phyloP scores from a whole-genome alignment of 2,329 filamentous ascomycete species.

The Beauveria brongniartii region DNA sequence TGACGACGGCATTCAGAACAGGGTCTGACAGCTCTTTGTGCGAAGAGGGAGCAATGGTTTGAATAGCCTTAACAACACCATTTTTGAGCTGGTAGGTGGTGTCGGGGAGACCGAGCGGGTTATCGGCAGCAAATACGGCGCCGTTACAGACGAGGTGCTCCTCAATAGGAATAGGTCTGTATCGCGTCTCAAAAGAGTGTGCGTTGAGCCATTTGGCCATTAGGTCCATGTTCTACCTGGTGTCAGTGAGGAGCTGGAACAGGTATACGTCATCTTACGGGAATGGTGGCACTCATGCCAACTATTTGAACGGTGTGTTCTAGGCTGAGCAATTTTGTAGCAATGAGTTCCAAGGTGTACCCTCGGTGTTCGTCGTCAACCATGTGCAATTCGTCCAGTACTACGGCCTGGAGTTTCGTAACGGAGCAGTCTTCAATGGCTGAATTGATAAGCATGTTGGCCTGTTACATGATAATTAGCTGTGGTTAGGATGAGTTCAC shows the following conservation, averaged over 20 bases:
- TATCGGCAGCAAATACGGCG: slow-evolving; percentile 52
- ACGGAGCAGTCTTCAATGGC: slow-evolving; percentile 65
- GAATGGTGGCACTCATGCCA: slow-evolving; percentile 73
- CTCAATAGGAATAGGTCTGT: slow-evolving; percentile 66
- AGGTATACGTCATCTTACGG: slow-evolving; percentile 35
- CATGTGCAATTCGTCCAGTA: slow-evolving; percentile 78
- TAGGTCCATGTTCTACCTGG: slow-evolving; percentile 55
- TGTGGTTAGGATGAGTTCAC: not conserved
- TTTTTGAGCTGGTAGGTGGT: slow-evolving; percentile 44
- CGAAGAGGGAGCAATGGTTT: slow-evolving; percentile 45
- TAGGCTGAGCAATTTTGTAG: slow-evolving; percentile 63
- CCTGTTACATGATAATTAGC: slow-evolving; percentile 34
- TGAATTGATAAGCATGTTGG: slow-evolving; percentile 64
- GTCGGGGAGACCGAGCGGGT: slow-evolving; percentile 48
- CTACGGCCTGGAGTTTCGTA: slow-evolving; percentile 55
- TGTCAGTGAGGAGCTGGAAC: not conserved
- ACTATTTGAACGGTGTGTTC: slow-evolving; percentile 62
- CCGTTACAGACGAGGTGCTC: slow-evolving; percentile 68
- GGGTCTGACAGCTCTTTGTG: slow-evolving; percentile 57
- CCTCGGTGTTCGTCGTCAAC: slow-evolving; percentile 68
- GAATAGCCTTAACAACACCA: slow-evolving; percentile 27
- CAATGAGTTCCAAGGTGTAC: slow-evolving; percentile 66
- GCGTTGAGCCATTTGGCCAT: slow-evolving; percentile 63
- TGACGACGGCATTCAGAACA: slow-evolving; percentile 61
- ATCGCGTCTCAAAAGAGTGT: slow-evolving; percentile 64